These are phyloP conservation scores for Solanum gracilifrons DNA, from an alignment of 257 asterid genomes.

Conservation along the genomic window DNA sequence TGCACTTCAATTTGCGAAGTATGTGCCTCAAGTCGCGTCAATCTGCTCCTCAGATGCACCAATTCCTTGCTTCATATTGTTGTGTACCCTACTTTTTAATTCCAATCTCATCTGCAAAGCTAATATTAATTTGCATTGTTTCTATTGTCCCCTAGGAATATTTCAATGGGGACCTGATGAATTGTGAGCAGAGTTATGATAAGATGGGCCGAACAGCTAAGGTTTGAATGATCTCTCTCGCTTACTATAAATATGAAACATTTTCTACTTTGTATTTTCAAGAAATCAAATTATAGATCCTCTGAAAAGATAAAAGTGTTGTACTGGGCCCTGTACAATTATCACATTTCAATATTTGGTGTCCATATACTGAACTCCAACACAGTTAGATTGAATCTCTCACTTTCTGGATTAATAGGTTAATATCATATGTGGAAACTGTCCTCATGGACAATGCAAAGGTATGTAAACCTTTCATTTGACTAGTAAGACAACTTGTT, in stretches of 20 bases:
- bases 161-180: slow-evolving; percentile 62
- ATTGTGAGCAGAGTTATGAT: slow-evolving; percentile 72
- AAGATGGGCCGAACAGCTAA: slow-evolving; percentile 97
- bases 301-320: neutral
- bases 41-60: neutral
- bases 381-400: neutral
- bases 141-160: slow-evolving; percentile 45
- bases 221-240: slow-evolving; percentile 25
- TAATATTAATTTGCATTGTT: neutral
- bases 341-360: neutral
- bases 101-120: neutral
- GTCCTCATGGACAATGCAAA: slow-evolving; percentile 75
- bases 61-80: neutral
- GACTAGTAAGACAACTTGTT: neutral
- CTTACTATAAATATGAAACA: slow-evolving; percentile 1
- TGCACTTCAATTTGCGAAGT: neutral
- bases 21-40: neutral
- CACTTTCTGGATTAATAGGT: slow-evolving; percentile 38
- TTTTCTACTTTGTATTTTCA: neutral
- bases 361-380: neutral
- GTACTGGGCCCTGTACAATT: neutral
- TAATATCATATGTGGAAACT: slow-evolving; percentile 74
- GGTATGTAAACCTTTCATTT: slow-evolving; percentile 33
- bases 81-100: neutral
- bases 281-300: neutral